These are phyloP conservation scores for Fomitopsis schrenkii DNA, from an alignment of 1,284 basidiomycete species.

Conservation along the genomic window DNA sequence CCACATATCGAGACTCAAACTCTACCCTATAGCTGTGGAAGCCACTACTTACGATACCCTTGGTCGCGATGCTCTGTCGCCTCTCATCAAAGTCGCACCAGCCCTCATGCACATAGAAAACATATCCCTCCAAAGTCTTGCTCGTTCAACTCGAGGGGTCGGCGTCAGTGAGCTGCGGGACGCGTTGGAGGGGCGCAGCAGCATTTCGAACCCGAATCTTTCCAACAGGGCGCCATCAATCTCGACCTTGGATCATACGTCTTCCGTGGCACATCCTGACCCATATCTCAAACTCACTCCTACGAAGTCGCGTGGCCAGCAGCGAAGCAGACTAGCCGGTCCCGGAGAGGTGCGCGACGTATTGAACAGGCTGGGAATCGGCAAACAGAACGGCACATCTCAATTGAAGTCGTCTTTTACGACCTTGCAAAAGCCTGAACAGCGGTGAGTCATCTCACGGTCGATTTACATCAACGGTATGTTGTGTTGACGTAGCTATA, in stretches of 20 bases:
- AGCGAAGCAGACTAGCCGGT: slow-evolving; percentile 43
- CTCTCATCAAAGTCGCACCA: slow-evolving; percentile 74
- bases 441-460: slow-evolving; percentile 26
- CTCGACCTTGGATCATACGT: slow-evolving; percentile 68
- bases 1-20: not conserved
- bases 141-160: slow-evolving; percentile 69
- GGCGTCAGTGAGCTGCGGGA: slow-evolving; percentile 85
- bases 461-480: not conserved
- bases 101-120: slow-evolving; percentile 88
- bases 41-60: slow-evolving; percentile 52
- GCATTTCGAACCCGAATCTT: slow-evolving; percentile 72
- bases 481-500: slow-evolving; percentile 2
- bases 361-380: slow-evolving; percentile 71
- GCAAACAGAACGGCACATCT: slow-evolving; percentile 56
- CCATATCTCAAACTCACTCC: slow-evolving; percentile 34
- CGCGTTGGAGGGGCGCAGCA: slow-evolving; percentile 77
- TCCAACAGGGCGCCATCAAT: slow-evolving; percentile 54
- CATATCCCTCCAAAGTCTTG: slow-evolving; percentile 75
- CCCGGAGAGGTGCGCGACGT: slow-evolving; percentile 77
- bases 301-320: slow-evolving; percentile 47
- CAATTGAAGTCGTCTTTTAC: slow-evolving; percentile 68
- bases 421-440: slow-evolving; percentile 37
- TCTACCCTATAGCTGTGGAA: slow-evolving; percentile 47
- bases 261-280: slow-evolving; percentile 45
- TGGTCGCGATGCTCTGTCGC: slow-evolving; percentile 62